Evolutionary conservation across 169 alveolate species (phyloP).

Genomic region (Cryptosporidium tyzzeri): DNA sequence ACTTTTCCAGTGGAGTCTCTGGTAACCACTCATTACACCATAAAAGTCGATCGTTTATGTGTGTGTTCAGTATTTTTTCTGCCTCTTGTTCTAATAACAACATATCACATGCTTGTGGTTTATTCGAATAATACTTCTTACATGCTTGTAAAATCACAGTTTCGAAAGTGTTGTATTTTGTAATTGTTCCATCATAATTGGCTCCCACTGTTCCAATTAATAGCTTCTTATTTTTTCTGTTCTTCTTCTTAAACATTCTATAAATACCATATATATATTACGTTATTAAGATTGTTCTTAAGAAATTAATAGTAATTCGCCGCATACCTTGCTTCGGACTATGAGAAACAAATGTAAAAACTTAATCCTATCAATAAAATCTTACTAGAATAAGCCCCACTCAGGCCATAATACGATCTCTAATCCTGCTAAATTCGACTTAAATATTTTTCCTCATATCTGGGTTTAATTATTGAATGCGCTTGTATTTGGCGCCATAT

Average conservation of each 20-base stretch:
- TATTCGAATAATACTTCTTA: slow-evolving; percentile 33
- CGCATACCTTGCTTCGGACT: neutral
- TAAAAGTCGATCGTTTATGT: slow-evolving; percentile 14
- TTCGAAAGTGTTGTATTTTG: slow-evolving; percentile 42
- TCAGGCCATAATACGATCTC: neutral
- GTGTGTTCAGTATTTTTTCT: slow-evolving; percentile 16
- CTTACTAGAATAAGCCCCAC: neutral
- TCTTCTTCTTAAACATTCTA: neutral
- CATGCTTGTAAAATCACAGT: slow-evolving; percentile 54
- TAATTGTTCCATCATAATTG: slow-evolving; percentile 68
- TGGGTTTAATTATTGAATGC: neutral
- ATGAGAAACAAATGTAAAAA: neutral
- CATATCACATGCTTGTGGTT: slow-evolving; percentile 17
- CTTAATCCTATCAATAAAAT: neutral
- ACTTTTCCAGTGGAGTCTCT: slow-evolving; percentile 19
- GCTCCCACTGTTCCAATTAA: slow-evolving; percentile 38
- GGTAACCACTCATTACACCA: slow-evolving; percentile 72
- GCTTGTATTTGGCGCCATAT: neutral
- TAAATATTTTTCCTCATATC: neutral
- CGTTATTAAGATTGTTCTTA: neutral
- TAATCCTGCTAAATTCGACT: neutral
- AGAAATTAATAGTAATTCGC: neutral
- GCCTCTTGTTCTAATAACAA: slow-evolving; percentile 12
- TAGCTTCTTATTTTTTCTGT: neutral
- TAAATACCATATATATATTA: neutral